Conservation (phyloP, 192 early-diverging fungal genomes). For the Dimargaris xerosporica region DNA sequence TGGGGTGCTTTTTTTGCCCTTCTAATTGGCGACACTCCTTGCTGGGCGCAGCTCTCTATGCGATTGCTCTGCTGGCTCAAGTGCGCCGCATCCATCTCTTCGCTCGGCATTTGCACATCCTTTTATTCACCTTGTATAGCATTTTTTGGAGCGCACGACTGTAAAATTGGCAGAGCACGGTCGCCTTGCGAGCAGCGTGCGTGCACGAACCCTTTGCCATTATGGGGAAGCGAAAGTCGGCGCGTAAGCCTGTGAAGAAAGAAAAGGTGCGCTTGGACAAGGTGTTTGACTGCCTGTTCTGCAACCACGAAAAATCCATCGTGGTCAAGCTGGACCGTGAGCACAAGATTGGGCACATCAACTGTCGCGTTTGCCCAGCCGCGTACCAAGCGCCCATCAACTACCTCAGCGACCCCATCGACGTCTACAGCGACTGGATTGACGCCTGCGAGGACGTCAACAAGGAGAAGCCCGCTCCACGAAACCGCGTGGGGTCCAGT, state of each 20-base stretch:
- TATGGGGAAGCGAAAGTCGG: conserved; percentile 62
- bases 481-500: too few relatives aligned
- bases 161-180: too few relatives aligned
- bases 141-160: too few relatives aligned
- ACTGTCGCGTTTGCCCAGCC: conserved; percentile 65
- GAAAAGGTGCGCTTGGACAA: conserved; percentile 50
- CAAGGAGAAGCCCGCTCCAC: not conserved
- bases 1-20: too few relatives aligned
- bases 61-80: too few relatives aligned
- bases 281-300: conserved; percentile 68
- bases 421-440: conserved; percentile 85
- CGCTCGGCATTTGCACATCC: too few relatives aligned
- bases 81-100: too few relatives aligned
- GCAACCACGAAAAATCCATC: conserved; percentile 75
- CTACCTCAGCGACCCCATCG: conserved; percentile 56
- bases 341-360: conserved; percentile 53
- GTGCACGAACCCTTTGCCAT: too few relatives aligned
- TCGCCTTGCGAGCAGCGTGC: too few relatives aligned
- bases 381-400: conserved; percentile 56
- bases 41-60: too few relatives aligned
- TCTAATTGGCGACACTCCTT: too few relatives aligned
- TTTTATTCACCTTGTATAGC: too few relatives aligned
- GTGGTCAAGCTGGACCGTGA: conserved; percentile 52
- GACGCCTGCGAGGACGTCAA: conserved; percentile 63
- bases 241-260: conserved; percentile 50